Evolutionary conservation across 2,329 filamentous ascomycete species (phyloP).

Genomic region (Cytospora paraplurivora): DNA sequence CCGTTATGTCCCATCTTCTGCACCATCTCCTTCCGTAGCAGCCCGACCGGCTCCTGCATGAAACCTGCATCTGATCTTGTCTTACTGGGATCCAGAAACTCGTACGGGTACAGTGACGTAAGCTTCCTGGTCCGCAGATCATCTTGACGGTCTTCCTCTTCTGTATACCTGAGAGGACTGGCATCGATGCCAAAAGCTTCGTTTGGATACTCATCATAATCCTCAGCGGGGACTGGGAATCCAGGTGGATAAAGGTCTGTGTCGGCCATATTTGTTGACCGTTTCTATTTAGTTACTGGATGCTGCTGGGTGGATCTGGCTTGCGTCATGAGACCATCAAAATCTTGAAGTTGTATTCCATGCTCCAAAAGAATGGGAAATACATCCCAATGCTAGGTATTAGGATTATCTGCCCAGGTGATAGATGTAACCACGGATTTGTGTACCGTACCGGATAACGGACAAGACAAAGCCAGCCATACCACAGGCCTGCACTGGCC

Average conservation of each 20-base stretch:
- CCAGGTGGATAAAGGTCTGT: not conserved
- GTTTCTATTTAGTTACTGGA: not conserved
- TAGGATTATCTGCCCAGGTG: too few relatives aligned
- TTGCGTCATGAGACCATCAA: not conserved
- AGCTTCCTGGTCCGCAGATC: not conserved
- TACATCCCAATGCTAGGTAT: not conserved
- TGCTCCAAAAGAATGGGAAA: not conserved
- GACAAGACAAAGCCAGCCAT: conserved; percentile 8
- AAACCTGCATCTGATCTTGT: not conserved
- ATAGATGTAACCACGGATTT: too few relatives aligned
- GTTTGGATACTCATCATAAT: not conserved
- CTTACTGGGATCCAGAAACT: not conserved
- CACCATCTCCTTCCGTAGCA: conserved; percentile 12
- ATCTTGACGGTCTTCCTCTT: not conserved
- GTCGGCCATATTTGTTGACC: not conserved
- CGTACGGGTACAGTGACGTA: not conserved
- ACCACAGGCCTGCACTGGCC: not conserved
- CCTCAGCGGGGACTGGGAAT: not conserved
- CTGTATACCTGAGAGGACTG: not conserved
- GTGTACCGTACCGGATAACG: too few relatives aligned
- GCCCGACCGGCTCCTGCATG: not conserved
- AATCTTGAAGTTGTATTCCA: not conserved
- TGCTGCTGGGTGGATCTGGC: not conserved
- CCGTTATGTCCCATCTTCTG: not conserved
- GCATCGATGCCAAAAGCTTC: not conserved